Percentiles rank a stretch among this genome's conserved stretches.
Conservation (phyloP, 345 rosid genomes). For the Kernera saxatilis region DNA sequence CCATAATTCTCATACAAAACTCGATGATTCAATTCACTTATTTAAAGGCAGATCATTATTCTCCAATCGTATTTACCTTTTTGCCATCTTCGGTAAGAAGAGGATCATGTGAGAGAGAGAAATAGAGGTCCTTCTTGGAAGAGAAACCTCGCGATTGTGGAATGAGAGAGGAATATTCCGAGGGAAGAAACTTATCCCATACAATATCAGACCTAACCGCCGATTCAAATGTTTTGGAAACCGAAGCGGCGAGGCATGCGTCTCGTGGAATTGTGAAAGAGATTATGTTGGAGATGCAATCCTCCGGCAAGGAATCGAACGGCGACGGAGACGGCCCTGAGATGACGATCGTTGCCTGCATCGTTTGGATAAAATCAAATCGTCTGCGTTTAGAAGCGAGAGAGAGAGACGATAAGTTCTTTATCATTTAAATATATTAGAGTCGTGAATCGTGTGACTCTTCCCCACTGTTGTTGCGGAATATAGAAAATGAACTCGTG, state of each 20-base stretch:
- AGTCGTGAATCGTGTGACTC: too few relatives aligned
- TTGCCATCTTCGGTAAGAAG: constrained; percentile 35
- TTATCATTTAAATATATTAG: too few relatives aligned
- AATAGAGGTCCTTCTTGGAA: constrained; percentile 45
- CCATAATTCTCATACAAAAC: background rate
- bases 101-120: constrained; percentile 35
- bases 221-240: constrained; percentile 38
- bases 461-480: too few relatives aligned
- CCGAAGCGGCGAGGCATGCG: constrained; percentile 35
- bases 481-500: too few relatives aligned
- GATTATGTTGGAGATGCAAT: constrained; percentile 38
- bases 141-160: constrained; percentile 7
- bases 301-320: constrained; percentile 34
- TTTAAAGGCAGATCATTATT: background rate
- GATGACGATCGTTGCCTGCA: too few relatives aligned
- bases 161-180: constrained; percentile 24
- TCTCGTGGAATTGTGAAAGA: constrained; percentile 45
- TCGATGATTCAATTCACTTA: background rate
- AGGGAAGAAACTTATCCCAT: constrained; percentile 52
- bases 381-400: too few relatives aligned
- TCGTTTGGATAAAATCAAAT: too few relatives aligned
- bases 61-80: constrained; percentile 28
- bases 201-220: constrained; percentile 42
- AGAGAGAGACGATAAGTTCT: too few relatives aligned
- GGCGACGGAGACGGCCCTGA: background rate